Base-by-base conservation (phyloP, 2,329 filamentous ascomycete genomes). In the Nothopassalora personata region DNA sequence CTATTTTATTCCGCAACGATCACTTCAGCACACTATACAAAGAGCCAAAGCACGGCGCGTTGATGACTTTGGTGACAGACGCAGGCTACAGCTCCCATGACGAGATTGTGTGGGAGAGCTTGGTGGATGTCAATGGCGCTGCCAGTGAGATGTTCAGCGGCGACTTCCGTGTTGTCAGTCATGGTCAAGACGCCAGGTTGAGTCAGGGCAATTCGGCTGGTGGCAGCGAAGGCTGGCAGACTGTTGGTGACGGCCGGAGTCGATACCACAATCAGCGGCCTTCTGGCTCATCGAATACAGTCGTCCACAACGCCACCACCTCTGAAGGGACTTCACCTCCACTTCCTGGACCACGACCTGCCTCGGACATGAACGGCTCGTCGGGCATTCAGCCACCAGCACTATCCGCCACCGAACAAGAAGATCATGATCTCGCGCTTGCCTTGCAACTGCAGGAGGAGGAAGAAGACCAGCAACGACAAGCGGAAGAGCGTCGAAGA, bases 1-100 rank as follows among this genome's bases (percentile, higher is more conserved):
- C 90, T 0, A 97, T 99, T 53, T 76, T 99, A 1, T 99, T 99
- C 77, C 85, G 94, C 28, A 99, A 99, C 68, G 93, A 99, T 70
- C 94, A 99, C 72, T 99, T 99, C 70, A 91, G 91, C 46, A 97
- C 93, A 0, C 74, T 99, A 0, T 96, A 96, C 74, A 90, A 92
- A 61, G 91, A 97, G 67, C 91, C 93, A 0, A 79, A 86, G 48
- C 90, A 87, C 0, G 80, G 85, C 45, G 83, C 89, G 64, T 80
- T 97, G 1, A 83, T 93, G 63, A 91, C 89, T 0, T 78, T 99
- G 3, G 91, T 99, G 13, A 97, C 94, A 0, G 94, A 99, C 71
- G 89, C 91, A 28, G 94, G 94, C 0, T 99, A 96, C 70, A 86
- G 88, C 10, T 83, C 81, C 9, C 91, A 97, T 66, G 88, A 91